Percentiles rank a stretch among this genome's conserved stretches.
Evolutionary conservation across 192 early-diverging fungal genomes (phyloP).

Genomic region (Spinellus fusiger): DNA sequence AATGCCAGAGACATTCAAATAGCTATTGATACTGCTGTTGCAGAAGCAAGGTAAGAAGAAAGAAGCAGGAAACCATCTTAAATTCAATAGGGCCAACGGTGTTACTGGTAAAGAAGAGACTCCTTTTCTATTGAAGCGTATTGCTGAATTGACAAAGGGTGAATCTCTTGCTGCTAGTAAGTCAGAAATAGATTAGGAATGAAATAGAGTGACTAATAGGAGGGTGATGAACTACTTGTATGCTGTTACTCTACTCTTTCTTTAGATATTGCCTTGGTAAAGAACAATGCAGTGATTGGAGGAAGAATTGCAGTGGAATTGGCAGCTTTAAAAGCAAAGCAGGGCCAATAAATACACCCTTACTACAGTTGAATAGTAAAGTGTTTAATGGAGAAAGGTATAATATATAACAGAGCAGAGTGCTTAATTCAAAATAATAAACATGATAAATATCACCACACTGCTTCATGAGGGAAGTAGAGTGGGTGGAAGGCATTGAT

Average conservation of each 20-base stretch:
- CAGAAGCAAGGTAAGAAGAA: conserved; percentile 54
- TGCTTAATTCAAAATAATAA: too few species aligned
- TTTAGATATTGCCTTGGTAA: conserved; percentile 84
- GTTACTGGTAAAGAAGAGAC: conserved; percentile 87
- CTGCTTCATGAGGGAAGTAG: background rate
- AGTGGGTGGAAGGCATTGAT: background rate
- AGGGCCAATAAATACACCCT: too few species aligned
- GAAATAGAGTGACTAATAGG: conserved; percentile 13
- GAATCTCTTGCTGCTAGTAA: conserved; percentile 73
- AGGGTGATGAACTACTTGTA: background rate
- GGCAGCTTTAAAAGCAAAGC: conserved; percentile 5
- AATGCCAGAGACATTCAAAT: conserved; percentile 55
- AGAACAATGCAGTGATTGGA: conserved; percentile 85
- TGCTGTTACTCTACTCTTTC: conserved; percentile 1
- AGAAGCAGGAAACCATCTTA: background rate
- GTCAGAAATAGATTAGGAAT: conserved; percentile 16
- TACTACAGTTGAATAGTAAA: too few species aligned
- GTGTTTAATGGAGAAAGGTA: too few species aligned
- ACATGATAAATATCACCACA: background rate
- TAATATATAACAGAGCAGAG: too few species aligned
- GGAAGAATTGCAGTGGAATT: conserved; percentile 67
- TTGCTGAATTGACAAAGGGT: conserved; percentile 80
- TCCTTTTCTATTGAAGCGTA: conserved; percentile 85
- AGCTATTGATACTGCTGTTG: conserved; percentile 66
- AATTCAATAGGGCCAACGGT: conserved; percentile 38